Conservation (phyloP, 352 stramenopile genomes). For the Vaucheria bursata region DNA sequence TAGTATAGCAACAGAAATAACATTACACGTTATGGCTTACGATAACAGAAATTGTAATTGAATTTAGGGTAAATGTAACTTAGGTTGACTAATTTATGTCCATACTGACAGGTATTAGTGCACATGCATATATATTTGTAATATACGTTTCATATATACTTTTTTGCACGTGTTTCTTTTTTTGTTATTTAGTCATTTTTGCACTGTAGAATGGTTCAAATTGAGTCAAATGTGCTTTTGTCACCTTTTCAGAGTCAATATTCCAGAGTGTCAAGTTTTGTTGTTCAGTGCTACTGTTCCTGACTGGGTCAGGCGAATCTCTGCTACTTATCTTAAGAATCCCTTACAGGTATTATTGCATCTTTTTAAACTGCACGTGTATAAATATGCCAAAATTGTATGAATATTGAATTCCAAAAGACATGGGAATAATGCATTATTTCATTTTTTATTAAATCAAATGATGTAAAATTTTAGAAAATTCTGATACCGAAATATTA, state of each 20-base stretch:
- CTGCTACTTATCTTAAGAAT: conserved; percentile 78
- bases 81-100: too few species aligned
- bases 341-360: conserved; percentile 82
- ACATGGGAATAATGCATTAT: background rate
- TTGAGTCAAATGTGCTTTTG: background rate
- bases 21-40: too few species aligned
- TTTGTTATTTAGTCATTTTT: conserved; percentile 3
- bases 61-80: too few species aligned
- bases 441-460: conserved; percentile 6
- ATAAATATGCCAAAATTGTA: conserved; percentile 74
- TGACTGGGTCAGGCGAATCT: conserved; percentile 85
- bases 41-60: too few species aligned
- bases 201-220: background rate
- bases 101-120: too few species aligned
- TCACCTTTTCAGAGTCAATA: conserved; percentile 50
- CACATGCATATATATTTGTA: too few species aligned
- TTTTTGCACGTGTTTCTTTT: background rate
- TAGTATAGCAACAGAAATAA: too few species aligned
- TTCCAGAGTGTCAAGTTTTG: conserved; percentile 66
- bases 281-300: conserved; percentile 93
- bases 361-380: conserved; percentile 61
- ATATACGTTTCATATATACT: conserved; percentile 1
- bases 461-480: conserved; percentile 15
- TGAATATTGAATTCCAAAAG: conserved; percentile 75
- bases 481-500: too few species aligned